Evolutionary conservation across 2,329 filamentous ascomycete species (phyloP), one percentile per base, ranked within the genome.

Genomic region (Claviceps pazoutovae): DNA sequence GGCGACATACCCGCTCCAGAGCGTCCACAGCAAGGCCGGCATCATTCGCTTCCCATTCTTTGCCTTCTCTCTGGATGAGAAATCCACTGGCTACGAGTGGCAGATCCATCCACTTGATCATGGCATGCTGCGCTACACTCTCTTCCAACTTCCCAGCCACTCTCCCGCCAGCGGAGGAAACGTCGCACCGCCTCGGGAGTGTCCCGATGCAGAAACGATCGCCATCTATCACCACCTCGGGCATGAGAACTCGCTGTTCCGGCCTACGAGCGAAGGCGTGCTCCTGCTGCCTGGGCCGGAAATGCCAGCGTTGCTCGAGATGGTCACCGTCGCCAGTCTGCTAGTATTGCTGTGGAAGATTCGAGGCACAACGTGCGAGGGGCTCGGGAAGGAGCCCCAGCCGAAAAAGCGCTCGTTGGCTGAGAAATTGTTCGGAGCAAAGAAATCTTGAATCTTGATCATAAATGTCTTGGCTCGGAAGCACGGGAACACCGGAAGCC

Each of bases 211-310:
- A 19, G n/a, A 41, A 11, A 42, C 30, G 9, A 38, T 48, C 8
- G 47, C 52, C 5, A 47, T 53, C 38, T 48, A 51, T 48, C 43
- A 53, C 19, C 52, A 53, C n/a, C 13, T 53, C 8, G 51, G 51
- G 5, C 39, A 46, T n/a, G 39, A 41, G 9, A 38, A 19, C 19
- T 50, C 42, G 21, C 42, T 53, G 11, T 46, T 50, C 19, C 19
- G 42, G 8, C 42, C 19, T 13, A 49, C 44, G 14, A 53, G 52
- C 43, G 48, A 53, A 14, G 52, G 52, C 2, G 48, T 51, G 30
- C 46, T 53, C 7, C 21, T 53, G 7, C 13, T 53, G 9, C 26
- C 52, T 8, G 48, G 19, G 14, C 13, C 19, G 8, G 37, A 41
- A 30, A 44, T 4, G 36, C 13, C 26, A 14, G 5, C n/a, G 3